Percentiles rank a stretch among this genome's conserved stretches.
Evolutionary conservation across 371 early-diverging fungal species (phyloP).

Genomic region (Mucor saturninus): DNA sequence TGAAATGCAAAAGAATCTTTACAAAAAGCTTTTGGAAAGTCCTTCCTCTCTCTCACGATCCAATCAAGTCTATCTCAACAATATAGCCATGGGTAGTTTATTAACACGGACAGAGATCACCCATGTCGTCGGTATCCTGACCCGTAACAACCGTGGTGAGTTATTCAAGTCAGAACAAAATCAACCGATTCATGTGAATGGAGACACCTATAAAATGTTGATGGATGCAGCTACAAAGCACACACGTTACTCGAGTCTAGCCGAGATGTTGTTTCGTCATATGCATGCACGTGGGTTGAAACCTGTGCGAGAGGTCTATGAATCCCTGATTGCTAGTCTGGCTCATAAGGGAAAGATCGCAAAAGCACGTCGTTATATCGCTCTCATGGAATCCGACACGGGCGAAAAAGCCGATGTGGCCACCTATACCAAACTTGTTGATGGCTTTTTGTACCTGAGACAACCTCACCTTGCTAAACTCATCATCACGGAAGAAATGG

Average conservation of each 20-base stretch:
- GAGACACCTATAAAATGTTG: conserved; percentile 40
- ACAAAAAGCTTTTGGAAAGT: conserved; percentile 24
- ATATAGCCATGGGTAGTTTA: conserved; percentile 33
- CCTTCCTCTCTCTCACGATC: conserved; percentile 9
- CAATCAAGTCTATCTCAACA: conserved; percentile 44
- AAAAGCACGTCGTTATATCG: conserved; percentile 34
- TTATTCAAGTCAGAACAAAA: conserved; percentile 15
- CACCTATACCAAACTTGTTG: conserved; percentile 37
- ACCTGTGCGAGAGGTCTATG: conserved; percentile 25
- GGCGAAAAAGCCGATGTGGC: conserved; percentile 23
- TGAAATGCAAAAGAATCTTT: conserved; percentile 25
- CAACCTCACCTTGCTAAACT: conserved; percentile 26
- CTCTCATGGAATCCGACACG: conserved; percentile 30
- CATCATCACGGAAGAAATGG: conserved; percentile 26
- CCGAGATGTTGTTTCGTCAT: conserved; percentile 29
- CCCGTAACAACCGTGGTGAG: conserved; percentile 26
- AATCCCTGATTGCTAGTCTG: conserved; percentile 30
- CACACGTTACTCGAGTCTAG: conserved; percentile 10
- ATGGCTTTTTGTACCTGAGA: conserved; percentile 27
- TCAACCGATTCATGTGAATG: conserved; percentile 26
- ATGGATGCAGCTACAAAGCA: conserved; percentile 26
- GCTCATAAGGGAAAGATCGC: conserved; percentile 27
- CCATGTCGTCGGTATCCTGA: conserved; percentile 19
- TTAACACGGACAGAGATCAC: conserved; percentile 15
- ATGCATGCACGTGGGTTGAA: conserved; percentile 38